Conservation (phyloP, 2,329 filamentous ascomycete genomes). For the Aureobasidium lini region DNA sequence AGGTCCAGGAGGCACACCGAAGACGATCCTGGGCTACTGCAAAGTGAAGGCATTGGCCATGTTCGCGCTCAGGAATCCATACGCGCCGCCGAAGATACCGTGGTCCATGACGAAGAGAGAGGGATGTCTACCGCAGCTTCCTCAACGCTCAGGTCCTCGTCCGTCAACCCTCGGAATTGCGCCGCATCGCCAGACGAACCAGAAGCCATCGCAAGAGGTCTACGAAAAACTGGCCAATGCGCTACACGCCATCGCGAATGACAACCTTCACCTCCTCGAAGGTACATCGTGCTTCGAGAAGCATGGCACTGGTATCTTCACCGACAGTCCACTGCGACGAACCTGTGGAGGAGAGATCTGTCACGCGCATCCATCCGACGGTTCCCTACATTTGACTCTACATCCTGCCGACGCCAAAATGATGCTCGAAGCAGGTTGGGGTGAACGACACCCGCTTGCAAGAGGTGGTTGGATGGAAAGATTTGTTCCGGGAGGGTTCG, state of each 20-base stretch:
- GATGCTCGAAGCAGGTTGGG: conserved; percentile 71
- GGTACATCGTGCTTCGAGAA: conserved; percentile 75
- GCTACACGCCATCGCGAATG: conserved; percentile 44
- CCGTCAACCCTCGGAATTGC: conserved; percentile 69
- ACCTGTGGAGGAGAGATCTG: conserved; percentile 75
- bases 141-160: conserved; percentile 54
- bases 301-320: conserved; percentile 70
- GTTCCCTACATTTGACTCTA: conserved; percentile 70
- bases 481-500: conserved; percentile 66
- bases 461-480: conserved; percentile 57
- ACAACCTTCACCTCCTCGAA: conserved; percentile 37
- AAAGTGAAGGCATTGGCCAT: conserved; percentile 65
- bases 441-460: conserved; percentile 60
- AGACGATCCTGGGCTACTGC: conserved; percentile 65
- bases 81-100: conserved; percentile 49
- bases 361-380: conserved; percentile 70
- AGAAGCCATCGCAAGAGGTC: conserved; percentile 49
- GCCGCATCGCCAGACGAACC: conserved; percentile 70
- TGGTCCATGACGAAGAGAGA: conserved; percentile 43
- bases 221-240: conserved; percentile 49
- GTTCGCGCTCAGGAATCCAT: conserved; percentile 64
- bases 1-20: conserved; percentile 72
- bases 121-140: conserved; percentile 56
- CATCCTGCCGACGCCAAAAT: conserved; percentile 69
- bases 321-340: conserved; percentile 55